Base-by-base conservation (phyloP, 2,329 filamentous ascomycete genomes). In the Phyllosticta citribraziliensis region DNA sequence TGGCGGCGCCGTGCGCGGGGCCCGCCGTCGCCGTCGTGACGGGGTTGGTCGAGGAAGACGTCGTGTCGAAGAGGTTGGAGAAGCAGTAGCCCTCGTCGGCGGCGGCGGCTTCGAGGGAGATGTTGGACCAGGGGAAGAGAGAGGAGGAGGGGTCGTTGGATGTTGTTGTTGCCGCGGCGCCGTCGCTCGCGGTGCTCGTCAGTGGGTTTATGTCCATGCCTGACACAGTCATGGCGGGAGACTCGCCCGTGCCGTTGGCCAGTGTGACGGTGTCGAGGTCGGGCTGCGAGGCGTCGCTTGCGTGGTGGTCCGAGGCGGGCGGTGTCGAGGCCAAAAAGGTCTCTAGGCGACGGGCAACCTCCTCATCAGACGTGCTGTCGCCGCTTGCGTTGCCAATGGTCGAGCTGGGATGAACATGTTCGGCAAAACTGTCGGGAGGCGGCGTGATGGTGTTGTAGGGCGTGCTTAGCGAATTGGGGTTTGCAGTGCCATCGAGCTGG, bases 311-410 rank as follows among this genome's bases (percentile, higher is more conserved):
- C 8, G 69, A 78, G 30, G 77, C 75, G 2, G 78, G 78, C 3
- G 78, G 78, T 1, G 78, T 80, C 47, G 75, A 76, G 11, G 78
- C 78, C n/a, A 80, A 74, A 72, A 78, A 80, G 1, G 74, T 75
- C 67, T 78, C 77, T 24, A 80, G 71, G 33, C 76, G 73, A 25
- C 73, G 72, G 4, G 77, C 77, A 22, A 80, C 75, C 63, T 79
- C 78, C 63, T 76, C 76, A 65, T 80, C 78, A 3, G 75, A 74
- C 6, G 40, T 47, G 40, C 40, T 17, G 17, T 47, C 40, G 40
- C 6, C 27, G 27, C 27, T 47, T 24, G 72, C 69, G 54, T 72
- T 61, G 40, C 40, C 40, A 8, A 47, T 47, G 6, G 75, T 74
- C 24, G 72, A 69, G 51, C 72, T 60, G 58, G 73, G 72, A 14